These are phyloP conservation scores for Ceratocystis huliohia DNA, from an alignment of 2,329 filamentous ascomycete genomes.

Conservation along the genomic window DNA sequence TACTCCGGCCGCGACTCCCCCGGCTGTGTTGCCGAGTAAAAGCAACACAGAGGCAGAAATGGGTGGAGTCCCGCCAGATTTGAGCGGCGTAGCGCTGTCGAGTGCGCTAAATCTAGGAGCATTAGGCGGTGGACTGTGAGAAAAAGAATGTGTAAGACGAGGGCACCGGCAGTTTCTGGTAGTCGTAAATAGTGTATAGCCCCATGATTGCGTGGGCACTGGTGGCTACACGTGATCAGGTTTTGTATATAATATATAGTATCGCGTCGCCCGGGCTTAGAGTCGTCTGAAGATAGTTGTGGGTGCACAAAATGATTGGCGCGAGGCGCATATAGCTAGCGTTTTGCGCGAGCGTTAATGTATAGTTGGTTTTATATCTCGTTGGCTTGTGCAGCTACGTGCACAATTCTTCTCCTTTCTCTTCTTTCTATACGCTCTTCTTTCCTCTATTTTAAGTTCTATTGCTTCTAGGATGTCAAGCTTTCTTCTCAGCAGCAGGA, in stretches of 20 bases:
- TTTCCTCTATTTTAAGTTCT: background rate
- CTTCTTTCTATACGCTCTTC: background rate
- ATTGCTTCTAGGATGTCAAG: constrained; percentile 4
- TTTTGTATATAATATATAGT: constrained; percentile 8
- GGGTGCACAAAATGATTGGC: background rate
- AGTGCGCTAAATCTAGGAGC: constrained; percentile 36
- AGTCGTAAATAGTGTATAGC: background rate
- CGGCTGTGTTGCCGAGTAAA: constrained; percentile 24
- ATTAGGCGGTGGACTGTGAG: constrained; percentile 23
- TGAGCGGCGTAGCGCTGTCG: constrained; percentile 32
- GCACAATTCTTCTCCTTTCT: background rate
- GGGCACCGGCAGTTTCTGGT: background rate
- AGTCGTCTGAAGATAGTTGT: background rate
- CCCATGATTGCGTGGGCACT: background rate
- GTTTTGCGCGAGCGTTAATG: background rate
- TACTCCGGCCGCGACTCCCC: constrained; percentile 21
- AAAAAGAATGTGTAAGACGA: background rate
- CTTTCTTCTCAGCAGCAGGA: background rate
- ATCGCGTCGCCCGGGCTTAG: background rate
- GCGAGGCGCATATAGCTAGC: background rate
- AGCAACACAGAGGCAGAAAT: background rate
- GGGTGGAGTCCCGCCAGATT: constrained; percentile 27
- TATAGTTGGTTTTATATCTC: background rate
- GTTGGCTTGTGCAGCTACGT: background rate
- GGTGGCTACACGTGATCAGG: background rate